A percentile compares a stretch with the other conserved stretches of the same genome.
Evolutionary conservation across 2,329 filamentous ascomycete genomes (phyloP).

Genomic region (Dactylellina cionopaga): DNA sequence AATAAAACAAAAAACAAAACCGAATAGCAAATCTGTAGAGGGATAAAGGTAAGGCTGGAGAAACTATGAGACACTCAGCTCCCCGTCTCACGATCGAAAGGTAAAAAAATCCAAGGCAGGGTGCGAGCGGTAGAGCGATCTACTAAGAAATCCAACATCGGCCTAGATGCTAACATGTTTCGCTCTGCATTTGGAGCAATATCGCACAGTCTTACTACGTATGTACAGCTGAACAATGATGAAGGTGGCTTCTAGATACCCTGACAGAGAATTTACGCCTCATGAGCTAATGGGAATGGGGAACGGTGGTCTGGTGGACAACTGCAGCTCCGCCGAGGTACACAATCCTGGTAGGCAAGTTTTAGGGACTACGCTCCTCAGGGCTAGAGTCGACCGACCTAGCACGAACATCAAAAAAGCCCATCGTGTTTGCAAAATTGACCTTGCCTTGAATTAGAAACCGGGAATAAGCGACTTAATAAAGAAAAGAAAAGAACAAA

Average conservation of each 20-base stretch:
- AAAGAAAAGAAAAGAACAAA: conserved; percentile 51
- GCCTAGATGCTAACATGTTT: conserved; percentile 19
- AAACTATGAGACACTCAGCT: conserved; percentile 25
- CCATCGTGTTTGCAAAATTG: conserved; percentile 29
- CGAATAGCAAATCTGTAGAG: not conserved
- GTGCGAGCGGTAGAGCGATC: conserved; percentile 5
- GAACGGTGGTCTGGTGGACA: not conserved
- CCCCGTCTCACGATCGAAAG: conserved; percentile 1
- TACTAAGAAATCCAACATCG: too few species aligned
- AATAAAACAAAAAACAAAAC: conserved; percentile 24
- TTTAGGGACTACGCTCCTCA: conserved; percentile 32
- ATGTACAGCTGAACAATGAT: conserved; percentile 6
- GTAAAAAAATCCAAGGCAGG: not conserved
- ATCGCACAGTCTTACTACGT: not conserved
- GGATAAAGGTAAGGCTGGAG: conserved; percentile 7
- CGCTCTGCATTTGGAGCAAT: not conserved
- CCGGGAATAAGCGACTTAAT: conserved; percentile 50
- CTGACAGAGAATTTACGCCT: not conserved
- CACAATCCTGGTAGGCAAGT: conserved; percentile 21
- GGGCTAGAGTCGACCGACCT: conserved; percentile 25
- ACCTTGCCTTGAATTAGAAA: conserved; percentile 53
- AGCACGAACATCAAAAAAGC: conserved; percentile 28
- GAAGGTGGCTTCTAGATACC: conserved; percentile 15
- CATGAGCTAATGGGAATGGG: conserved; percentile 16
- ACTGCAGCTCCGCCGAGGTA: conserved; percentile 23